phyloP scores from a whole-genome alignment of 441 rosid species.

The Populus trichocarpa region DNA sequence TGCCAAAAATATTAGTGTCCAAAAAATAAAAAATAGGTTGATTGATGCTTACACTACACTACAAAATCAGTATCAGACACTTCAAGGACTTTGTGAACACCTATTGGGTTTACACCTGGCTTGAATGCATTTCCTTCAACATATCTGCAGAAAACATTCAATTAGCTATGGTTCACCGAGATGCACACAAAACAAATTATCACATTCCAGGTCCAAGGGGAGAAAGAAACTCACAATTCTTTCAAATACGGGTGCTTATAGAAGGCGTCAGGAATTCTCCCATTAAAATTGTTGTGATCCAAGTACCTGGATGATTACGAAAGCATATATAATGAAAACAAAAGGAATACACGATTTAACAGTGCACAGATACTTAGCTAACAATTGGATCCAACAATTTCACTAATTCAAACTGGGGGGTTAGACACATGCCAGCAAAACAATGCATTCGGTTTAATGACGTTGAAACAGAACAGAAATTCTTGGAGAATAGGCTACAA shows the following conservation, averaged over 20 bases:
- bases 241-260: slow-evolving; percentile 65
- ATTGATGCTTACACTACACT: slow-evolving; percentile 35
- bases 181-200: background rate
- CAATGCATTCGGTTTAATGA: background rate
- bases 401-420: background rate
- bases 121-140: slow-evolving; percentile 73
- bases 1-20: background rate
- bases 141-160: slow-evolving; percentile 44
- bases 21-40: slow-evolving; percentile 4
- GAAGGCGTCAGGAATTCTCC: slow-evolving; percentile 64
- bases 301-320: slow-evolving; percentile 48
- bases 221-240: slow-evolving; percentile 55
- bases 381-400: background rate
- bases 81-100: slow-evolving; percentile 66
- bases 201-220: background rate
- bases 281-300: slow-evolving; percentile 79
- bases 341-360: background rate
- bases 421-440: background rate
- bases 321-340: too few relatives aligned
- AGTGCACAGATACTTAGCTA: background rate
- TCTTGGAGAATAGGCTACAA: background rate
- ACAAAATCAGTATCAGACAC: slow-evolving; percentile 59
- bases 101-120: slow-evolving; percentile 61
- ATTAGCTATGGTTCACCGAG: background rate
- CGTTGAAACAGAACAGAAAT: background rate